Evolutionary conservation across 495 filamentous ascomycete genomes (phyloP), one percentile per base, ranked within the genome.

Genomic region (Lasiosphaeria hispida): DNA sequence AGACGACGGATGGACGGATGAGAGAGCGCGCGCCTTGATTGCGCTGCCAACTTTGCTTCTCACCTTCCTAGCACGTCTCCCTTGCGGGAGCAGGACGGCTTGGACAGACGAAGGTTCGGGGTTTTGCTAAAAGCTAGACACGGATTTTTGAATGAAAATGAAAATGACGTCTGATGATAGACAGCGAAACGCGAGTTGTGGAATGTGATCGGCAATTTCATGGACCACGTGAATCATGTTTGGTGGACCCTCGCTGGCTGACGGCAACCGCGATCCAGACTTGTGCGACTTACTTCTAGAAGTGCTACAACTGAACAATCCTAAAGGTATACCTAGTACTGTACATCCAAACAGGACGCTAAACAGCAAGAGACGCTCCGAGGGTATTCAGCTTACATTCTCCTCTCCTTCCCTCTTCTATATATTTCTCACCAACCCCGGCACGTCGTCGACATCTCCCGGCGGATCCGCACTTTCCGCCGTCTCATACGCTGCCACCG

Each of bases 361-460:
- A 30, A 30, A 30, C 23, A 30, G 5, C 23, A 14, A 9, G 14
- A 15, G n/a, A 7, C 4, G 10, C 10, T 5, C 18, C 17, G 9
- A 33, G 18, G 5, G 7, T 33, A 2, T 30, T 17, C 3, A 17
- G 18, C 15, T 17, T 37, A 47, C 55, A 35, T 48, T 17, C 33
- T 17, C 19, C 39, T 45, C 36, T 48, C 35, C 33, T 50, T 42
- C 19, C 54, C 4, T 35, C 30, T 10, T n/a, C 47, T 34, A 39
- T 10, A 13, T 17, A 48, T 37, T 57, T 53, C 56, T 56, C 43
- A 77, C 72, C 69, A 72, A 75, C 10, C 68, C 73, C 0, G 68
- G 73, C 11, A 70, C 71, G 14, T 73, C 68, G 7, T 69, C 65
- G 17, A 69, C 10, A 17, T 73, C 71, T 1, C 69, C 69, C 0